These are phyloP conservation scores for Xerocomus amazonicus DNA, from an alignment of 1,284 basidiomycete genomes.

Conservation along the genomic window DNA sequence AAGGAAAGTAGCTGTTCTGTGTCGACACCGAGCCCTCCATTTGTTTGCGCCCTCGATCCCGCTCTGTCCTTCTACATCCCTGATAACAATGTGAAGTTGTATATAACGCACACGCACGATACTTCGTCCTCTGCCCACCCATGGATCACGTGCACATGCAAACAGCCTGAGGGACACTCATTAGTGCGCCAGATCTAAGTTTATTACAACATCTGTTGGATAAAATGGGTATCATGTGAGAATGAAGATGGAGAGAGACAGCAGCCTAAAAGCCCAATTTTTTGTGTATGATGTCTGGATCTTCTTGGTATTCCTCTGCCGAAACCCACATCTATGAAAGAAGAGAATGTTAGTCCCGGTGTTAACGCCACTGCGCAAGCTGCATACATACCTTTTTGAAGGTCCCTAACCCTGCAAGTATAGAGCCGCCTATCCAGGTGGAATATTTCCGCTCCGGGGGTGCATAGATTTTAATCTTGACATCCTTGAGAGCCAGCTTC, in stretches of 20 bases:
- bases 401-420: conserved; percentile 91
- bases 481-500: conserved; percentile 93
- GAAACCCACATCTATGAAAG: conserved; percentile 91
- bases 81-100: conserved; percentile 37
- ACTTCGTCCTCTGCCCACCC: conserved; percentile 31
- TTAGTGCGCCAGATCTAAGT: conserved; percentile 30
- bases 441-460: conserved; percentile 99
- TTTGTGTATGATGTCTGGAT: conserved; percentile 97
- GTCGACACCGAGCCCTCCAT: conserved; percentile 20
- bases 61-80: conserved; percentile 35
- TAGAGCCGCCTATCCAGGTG: conserved; percentile 99
- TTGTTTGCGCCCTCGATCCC: conserved; percentile 35
- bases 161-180: conserved; percentile 31
- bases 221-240: conserved; percentile 33
- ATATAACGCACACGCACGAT: conserved; percentile 44
- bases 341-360: conserved; percentile 5
- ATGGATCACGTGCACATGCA: conserved; percentile 48
- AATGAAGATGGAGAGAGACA: conserved; percentile 7
- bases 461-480: conserved; percentile 99
- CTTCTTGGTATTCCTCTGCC: conserved; percentile 98
- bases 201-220: conserved; percentile 31
- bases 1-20: conserved; percentile 62
- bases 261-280: conserved; percentile 69
- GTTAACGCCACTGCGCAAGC: conserved; percentile 2
- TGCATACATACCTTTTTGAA: conserved; percentile 87